Evolutionary conservation across 2,329 filamentous ascomycete species (phyloP).

Genomic region (Hirsutella thompsonii): DNA sequence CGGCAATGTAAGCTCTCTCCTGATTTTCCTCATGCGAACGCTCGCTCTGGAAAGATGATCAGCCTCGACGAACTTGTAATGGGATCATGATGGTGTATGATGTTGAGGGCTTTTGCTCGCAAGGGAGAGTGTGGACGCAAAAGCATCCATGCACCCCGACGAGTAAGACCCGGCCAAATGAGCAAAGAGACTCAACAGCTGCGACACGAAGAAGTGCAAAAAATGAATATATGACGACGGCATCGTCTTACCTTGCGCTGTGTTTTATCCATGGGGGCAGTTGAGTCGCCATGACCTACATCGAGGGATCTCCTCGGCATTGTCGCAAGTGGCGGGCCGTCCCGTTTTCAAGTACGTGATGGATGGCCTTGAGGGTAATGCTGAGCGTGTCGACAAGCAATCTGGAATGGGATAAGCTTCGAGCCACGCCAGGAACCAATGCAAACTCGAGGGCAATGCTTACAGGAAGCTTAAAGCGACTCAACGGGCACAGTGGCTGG

Average conservation of each 20-base stretch:
- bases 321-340: not conserved
- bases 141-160: no score
- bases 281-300: not conserved
- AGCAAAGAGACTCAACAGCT: no score
- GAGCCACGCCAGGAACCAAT: no score
- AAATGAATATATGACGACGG: not conserved
- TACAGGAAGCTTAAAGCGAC: no score
- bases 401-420: no score
- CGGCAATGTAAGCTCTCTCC: conserved; percentile 83
- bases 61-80: not conserved
- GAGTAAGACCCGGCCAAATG: no score
- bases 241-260: not conserved
- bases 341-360: not conserved
- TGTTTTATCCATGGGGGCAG: conserved; percentile 1
- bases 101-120: no score
- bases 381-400: not conserved
- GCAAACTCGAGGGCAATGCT: no score
- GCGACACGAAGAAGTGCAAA: no score
- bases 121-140: no score
- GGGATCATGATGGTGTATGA: no score
- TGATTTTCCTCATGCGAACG: conserved; percentile 72
- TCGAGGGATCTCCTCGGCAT: not conserved
- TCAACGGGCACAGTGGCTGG: no score
- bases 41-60: conserved; percentile 41
- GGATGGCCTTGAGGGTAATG: not conserved